Conservation (phyloP, 176 grass and related monocot genomes). For the Musa acuminata region DNA sequence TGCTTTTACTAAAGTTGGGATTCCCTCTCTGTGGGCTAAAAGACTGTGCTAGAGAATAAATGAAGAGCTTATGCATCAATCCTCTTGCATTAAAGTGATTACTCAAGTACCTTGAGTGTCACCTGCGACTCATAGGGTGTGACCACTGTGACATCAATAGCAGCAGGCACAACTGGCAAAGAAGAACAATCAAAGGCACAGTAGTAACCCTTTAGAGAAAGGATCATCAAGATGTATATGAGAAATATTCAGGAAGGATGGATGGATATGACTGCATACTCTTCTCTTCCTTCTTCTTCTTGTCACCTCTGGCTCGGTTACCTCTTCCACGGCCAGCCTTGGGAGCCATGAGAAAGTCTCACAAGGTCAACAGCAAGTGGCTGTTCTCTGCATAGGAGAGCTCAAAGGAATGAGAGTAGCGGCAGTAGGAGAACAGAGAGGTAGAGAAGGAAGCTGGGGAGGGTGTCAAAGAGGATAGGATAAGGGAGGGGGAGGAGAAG, state of each 20-base stretch:
- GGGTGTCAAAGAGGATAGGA: neutral
- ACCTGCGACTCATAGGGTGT: conserved; percentile 75
- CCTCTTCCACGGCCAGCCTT: conserved; percentile 76
- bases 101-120: conserved; percentile 70
- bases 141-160: conserved; percentile 56
- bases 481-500: conserved; percentile 4
- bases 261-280: conserved; percentile 17
- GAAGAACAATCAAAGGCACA: neutral
- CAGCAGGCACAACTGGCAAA: conserved; percentile 58
- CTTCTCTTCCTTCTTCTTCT: conserved; percentile 96
- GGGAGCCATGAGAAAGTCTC: conserved; percentile 54
- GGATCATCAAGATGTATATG: neutral
- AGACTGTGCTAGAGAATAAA: neutral
- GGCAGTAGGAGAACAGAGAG: neutral
- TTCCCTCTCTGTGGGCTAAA: no score
- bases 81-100: neutral
- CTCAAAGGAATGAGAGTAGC: conserved; percentile 11
- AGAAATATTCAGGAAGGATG: neutral
- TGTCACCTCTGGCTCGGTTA: conserved; percentile 58
- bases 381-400: neutral
- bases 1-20: no score
- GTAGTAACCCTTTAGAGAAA: neutral
- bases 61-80: conserved; percentile 8
- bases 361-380: neutral
- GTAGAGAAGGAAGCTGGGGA: neutral